Evolutionary conservation across 1,284 basidiomycete species (phyloP).

Genomic region (Pterulicium gracile): DNA sequence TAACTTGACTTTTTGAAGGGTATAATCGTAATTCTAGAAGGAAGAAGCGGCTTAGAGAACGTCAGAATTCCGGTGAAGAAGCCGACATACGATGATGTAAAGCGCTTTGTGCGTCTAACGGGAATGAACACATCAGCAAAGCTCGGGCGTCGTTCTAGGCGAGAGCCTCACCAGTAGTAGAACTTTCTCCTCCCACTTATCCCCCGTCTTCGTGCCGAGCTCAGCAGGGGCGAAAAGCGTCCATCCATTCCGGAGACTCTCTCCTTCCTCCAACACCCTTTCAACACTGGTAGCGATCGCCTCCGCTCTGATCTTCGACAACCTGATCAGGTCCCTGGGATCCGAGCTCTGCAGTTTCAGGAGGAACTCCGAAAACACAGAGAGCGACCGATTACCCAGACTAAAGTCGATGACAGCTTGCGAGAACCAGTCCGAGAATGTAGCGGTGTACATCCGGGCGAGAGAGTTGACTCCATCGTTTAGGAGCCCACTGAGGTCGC

Average conservation of each 20-base stretch:
- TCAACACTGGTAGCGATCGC: conserved; percentile 83
- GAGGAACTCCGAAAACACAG: conserved; percentile 88
- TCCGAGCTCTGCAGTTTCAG: conserved; percentile 81
- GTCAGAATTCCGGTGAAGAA: conserved; percentile 6
- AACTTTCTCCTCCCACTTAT: conserved; percentile 89
- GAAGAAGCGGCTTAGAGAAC: background rate
- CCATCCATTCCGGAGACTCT: conserved; percentile 80
- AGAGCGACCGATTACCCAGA: conserved; percentile 75
- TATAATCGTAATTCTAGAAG: conserved; percentile 80
- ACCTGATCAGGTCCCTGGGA: conserved; percentile 77
- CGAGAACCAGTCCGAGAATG: conserved; percentile 91
- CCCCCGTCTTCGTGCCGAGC: conserved; percentile 57
- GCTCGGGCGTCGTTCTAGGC: no score
- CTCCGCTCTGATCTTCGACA: conserved; percentile 81
- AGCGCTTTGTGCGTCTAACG: conserved; percentile 30
- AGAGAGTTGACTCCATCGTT: conserved; percentile 92
- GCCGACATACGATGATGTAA: conserved; percentile 31
- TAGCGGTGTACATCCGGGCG: conserved; percentile 77
- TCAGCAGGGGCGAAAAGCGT: conserved; percentile 82
- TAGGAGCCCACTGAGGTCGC: conserved; percentile 83
- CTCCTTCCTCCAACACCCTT: conserved; percentile 74
- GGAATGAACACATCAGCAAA: conserved; percentile 5
- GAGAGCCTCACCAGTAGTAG: conserved; percentile 69
- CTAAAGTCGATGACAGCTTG: conserved; percentile 92
- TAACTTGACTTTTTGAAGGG: conserved; percentile 81